Evolutionary conservation across 225 moss, liverwort and hornwort genomes (phyloP).

Genomic region (Asterella californica): DNA sequence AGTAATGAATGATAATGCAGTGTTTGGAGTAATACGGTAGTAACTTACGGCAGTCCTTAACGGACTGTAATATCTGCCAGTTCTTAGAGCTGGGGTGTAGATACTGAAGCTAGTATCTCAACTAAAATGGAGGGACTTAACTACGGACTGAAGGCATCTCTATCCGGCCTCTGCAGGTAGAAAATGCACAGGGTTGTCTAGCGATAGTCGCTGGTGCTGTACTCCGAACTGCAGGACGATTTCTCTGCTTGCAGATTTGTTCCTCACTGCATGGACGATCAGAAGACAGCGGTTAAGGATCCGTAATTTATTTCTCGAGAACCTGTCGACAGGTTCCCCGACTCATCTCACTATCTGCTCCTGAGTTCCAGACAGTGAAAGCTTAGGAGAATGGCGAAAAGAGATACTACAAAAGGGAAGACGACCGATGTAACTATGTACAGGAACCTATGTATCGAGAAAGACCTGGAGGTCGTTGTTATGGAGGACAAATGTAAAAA

Average conservation of each 20-base stretch:
- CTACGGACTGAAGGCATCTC: background rate
- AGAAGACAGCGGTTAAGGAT: too few relatives aligned
- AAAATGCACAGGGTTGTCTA: background rate
- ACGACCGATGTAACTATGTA: slow-evolving; percentile 40
- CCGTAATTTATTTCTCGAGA: background rate
- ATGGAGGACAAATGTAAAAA: slow-evolving; percentile 47
- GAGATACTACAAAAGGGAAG: slow-evolving; percentile 35
- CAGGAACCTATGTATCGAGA: slow-evolving; percentile 38
- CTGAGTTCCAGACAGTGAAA: background rate
- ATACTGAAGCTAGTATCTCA: background rate
- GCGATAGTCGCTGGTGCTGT: background rate
- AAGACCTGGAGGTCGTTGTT: slow-evolving; percentile 37
- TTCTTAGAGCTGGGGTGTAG: background rate
- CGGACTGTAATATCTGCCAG: background rate
- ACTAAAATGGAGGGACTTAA: background rate
- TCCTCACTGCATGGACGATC: background rate
- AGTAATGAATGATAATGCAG: background rate
- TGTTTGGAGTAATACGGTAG: background rate
- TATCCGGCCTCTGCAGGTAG: background rate
- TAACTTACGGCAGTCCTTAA: too few relatives aligned
- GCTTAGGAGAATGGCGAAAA: slow-evolving; percentile 29
- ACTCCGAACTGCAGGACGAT: background rate
- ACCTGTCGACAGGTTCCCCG: background rate
- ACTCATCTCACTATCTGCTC: background rate
- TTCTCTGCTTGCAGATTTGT: background rate